Evolutionary conservation across 2,329 filamentous ascomycete genomes (phyloP).

Genomic region (Aspergillus sclerotialis): DNA sequence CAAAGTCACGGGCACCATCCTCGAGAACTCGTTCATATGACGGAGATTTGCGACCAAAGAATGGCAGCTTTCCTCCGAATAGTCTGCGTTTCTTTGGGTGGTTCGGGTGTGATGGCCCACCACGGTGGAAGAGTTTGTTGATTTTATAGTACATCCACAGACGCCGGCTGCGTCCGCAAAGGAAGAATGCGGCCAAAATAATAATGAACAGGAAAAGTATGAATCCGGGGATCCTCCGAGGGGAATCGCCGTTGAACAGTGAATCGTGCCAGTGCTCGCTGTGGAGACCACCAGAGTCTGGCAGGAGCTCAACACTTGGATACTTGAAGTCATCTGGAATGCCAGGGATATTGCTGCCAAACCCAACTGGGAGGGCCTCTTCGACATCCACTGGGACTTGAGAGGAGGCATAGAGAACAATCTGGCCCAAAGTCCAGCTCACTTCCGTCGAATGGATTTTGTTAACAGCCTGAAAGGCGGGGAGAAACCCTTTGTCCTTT

Average conservation of each 20-base stretch:
- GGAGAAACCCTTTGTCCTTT: constrained; percentile 67
- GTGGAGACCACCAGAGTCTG: constrained; percentile 22
- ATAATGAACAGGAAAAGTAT: constrained; percentile 72
- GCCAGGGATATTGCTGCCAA: constrained; percentile 71
- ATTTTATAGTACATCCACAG: constrained; percentile 54
- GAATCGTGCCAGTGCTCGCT: constrained; percentile 53
- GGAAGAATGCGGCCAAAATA: constrained; percentile 60
- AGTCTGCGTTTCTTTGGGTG: constrained; percentile 49
- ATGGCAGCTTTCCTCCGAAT: constrained; percentile 50
- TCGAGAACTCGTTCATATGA: constrained; percentile 81
- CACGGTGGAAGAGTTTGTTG: constrained; percentile 25
- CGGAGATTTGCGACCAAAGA: constrained; percentile 28
- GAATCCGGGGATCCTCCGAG: constrained; percentile 65
- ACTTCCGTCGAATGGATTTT: constrained; percentile 88
- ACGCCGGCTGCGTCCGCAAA: constrained; percentile 73
- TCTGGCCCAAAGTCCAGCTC: constrained; percentile 95
- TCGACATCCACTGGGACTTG: constrained; percentile 64
- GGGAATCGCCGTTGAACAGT: constrained; percentile 59
- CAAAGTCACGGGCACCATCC: constrained; percentile 68
- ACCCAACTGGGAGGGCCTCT: constrained; percentile 71
- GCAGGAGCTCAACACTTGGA: constrained; percentile 44
- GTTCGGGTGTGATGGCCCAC: constrained; percentile 24
- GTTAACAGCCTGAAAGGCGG: constrained; percentile 87
- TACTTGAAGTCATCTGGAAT: constrained; percentile 76
- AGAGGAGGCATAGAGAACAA: constrained; percentile 88